Base-by-base conservation (phyloP, 768 basidiomycete genomes). In the Psilocybe azurescens region DNA sequence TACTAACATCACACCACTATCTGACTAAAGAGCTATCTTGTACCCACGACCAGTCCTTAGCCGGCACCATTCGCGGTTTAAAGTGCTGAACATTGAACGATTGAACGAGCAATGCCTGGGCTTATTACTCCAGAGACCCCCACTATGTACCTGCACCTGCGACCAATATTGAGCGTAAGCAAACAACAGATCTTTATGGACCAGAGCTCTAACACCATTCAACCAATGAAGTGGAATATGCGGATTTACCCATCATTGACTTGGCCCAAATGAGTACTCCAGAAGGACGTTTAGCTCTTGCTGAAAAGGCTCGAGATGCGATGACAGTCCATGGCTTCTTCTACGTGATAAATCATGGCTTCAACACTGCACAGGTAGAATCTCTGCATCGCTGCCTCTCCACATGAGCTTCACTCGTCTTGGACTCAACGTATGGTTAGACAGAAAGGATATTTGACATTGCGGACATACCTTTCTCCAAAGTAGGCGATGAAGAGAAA, bases 241-340 rank as follows among this genome's bases (percentile, higher is more conserved):
- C 83, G 2, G 81, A 86, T 44, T 77, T 89, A 13, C 75, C 83
- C 1, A 75, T 83, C 55, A 79, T 88, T 54, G 86, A 88, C 63
- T 66, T 88, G 14, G 75, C 84, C 9, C 73, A 75, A 53, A 76
- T 74, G 1, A 54, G 62, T 1, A 82, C 76, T 10, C 64, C 69
- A 0, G 78, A 82, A 59, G 80, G 75, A 4, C 78, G 80, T 9
- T 63, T 67, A 0, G 66, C 66, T 29, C 70, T 87, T 1, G 78
- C 79, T 0, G 55, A 66, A 5, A 75, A 83, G 63, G 75, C 83
- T 4, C 74, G 72, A 20, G 76, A 83, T 52, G 85, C 86, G 2
- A 78, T 87, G 74, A 64, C 69, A 1, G 71, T 68, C 3, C 72
- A 78, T 29, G 81, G 83, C 1, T 84, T 85, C 59, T 81, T 84